A percentile compares a stretch with the other conserved stretches of the same genome.
These are phyloP conservation scores for Hygrophila difformis DNA, from an alignment of 257 asterid species.

Conservation along the genomic window DNA sequence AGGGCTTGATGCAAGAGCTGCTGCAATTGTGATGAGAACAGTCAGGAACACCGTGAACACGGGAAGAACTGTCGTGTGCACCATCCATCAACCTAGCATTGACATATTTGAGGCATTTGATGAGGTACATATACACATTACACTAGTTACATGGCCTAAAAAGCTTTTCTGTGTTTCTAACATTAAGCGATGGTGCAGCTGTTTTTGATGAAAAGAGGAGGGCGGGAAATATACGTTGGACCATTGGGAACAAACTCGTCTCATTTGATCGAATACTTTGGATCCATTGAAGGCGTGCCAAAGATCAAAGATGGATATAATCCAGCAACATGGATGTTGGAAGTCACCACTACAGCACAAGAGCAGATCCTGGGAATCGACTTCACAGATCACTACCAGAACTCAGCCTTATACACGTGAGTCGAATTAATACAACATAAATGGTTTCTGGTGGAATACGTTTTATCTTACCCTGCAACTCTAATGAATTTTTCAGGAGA, in stretches of 20 bases:
- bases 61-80: slow-evolving; percentile 79
- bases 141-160: too few species aligned
- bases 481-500: slow-evolving; percentile 37
- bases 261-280: slow-evolving; percentile 57
- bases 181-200: slow-evolving; percentile 50
- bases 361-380: slow-evolving; percentile 44
- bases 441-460: too few species aligned
- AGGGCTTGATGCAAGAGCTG: slow-evolving; percentile 77
- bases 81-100: slow-evolving; percentile 80
- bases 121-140: slow-evolving; percentile 41
- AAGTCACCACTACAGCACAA: slow-evolving; percentile 53
- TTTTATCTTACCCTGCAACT: too few species aligned
- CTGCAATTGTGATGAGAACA: slow-evolving; percentile 85
- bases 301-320: slow-evolving; percentile 54
- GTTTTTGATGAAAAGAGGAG: slow-evolving; percentile 67
- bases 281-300: slow-evolving; percentile 45
- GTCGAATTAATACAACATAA: slow-evolving; percentile 1
- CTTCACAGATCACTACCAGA: slow-evolving; percentile 45
- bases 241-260: slow-evolving; percentile 53
- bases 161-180: too few species aligned
- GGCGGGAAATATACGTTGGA: slow-evolving; percentile 71
- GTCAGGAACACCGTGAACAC: slow-evolving; percentile 75
- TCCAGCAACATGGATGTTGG: slow-evolving; percentile 93
- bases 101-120: slow-evolving; percentile 81
- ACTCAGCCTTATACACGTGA: slow-evolving; percentile 46